Base-by-base conservation (phyloP, 495 filamentous ascomycete species). In the Aspergillus coremiiformis region DNA sequence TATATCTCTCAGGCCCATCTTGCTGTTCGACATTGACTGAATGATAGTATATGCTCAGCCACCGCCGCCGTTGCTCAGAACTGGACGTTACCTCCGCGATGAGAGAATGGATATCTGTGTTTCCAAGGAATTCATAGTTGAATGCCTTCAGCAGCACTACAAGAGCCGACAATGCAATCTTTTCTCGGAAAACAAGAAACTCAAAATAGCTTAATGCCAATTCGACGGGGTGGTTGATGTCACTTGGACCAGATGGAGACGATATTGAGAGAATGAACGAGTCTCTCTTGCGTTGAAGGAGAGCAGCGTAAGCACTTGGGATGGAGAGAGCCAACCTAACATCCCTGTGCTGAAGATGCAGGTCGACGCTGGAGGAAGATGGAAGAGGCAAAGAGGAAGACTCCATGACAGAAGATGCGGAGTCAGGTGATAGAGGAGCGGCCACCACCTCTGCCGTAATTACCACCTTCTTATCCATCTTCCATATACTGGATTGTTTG, bases 71-170 rank as follows among this genome's bases (percentile, higher is more conserved):
- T 46, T 57, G 20, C 1, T 51, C 43, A 3, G 46, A n/a, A 12
- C 2, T 41, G 8, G 21, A 5, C 0, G 45, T 39, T 8, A 46
- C 19, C 1, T 51, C 45, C 5, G 44, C 51, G 37, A 64, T 21
- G 12, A 59, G 11, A 10, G 55, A 51, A 43, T 64, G 61, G 20
- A 64, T 64, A 5, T 64, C 61, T 19, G 26, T 47, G 2, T 53
- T 24, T 12, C 51, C 32, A 4, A 64, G 49, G 45, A 64, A 64
- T n/a, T 57, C 46, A 8, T 6, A 27, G 0, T 58, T 33, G 21
- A 62, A 58, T 6, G 53, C 53, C 8, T 19, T 32, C 10, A 54
- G 14, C 3, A 56, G 52, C 14, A 44, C 32, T 8, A 23, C 35
- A 0, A 62, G 17, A 6, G 43, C 21, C n/a, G 37, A 42, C 3